Conservation (phyloP, 2,329 filamentous ascomycete genomes). For the Clonostachys rhizophaga region DNA sequence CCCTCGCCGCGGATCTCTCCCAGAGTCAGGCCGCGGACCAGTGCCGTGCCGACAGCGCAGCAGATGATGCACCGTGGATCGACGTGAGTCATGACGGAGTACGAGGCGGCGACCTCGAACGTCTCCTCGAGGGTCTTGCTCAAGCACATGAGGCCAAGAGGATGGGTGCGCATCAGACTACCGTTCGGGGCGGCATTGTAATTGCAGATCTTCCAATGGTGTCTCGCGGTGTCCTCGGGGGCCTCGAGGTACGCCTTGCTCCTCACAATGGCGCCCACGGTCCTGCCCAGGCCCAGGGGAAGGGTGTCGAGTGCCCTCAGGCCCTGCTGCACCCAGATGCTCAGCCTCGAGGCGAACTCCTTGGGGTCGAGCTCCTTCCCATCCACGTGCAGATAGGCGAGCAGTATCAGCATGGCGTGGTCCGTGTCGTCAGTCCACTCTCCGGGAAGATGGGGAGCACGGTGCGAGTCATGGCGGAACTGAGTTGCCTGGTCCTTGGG, state of each 20-base stretch:
- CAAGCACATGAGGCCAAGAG: too few relatives aligned
- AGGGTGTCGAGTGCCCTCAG: slow-evolving; percentile 38
- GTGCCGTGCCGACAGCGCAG: too few relatives aligned
- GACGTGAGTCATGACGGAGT: too few relatives aligned
- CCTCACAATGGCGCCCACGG: slow-evolving; percentile 37
- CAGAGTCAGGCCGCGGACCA: too few relatives aligned
- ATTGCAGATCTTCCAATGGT: too few relatives aligned
- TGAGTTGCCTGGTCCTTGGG: slow-evolving; percentile 27
- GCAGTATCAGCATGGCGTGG: slow-evolving; percentile 41
- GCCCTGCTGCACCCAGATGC: slow-evolving; percentile 41
- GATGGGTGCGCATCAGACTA: too few relatives aligned
- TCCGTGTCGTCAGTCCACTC: slow-evolving; percentile 54
- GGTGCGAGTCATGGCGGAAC: slow-evolving; percentile 36
- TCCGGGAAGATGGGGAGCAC: slow-evolving; percentile 30
- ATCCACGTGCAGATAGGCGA: slow-evolving; percentile 39
- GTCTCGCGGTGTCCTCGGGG: slow-evolving; percentile 14
- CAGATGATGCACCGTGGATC: too few relatives aligned
- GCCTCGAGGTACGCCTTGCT: slow-evolving; percentile 28
- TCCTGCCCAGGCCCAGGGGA: slow-evolving; percentile 40
- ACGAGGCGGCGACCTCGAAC: too few relatives aligned
- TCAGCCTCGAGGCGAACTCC: slow-evolving; percentile 38
- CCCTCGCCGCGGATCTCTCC: too few relatives aligned
- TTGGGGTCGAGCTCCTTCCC: slow-evolving; percentile 24
- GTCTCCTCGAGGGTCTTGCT: too few relatives aligned
- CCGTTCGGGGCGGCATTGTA: too few relatives aligned